A percentile compares a stretch with the other conserved stretches of the same genome.
Evolutionary conservation across 805 yeast species (phyloP).

Genomic region (Debaryomyces tyrocola): DNA sequence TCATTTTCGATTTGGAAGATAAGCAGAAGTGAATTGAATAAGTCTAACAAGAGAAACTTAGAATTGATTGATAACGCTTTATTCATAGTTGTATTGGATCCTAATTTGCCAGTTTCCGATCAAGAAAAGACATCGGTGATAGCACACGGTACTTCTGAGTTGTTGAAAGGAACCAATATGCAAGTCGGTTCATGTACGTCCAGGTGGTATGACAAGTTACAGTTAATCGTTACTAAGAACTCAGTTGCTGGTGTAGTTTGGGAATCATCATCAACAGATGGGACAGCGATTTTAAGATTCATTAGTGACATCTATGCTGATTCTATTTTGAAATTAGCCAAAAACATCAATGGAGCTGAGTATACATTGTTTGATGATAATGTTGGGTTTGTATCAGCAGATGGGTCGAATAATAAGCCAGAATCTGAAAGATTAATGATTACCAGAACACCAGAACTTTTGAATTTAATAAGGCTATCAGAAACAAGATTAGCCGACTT

Average conservation of each 20-base stretch:
- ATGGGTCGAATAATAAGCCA: constrained; percentile 39
- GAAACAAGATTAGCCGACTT: constrained; percentile 60
- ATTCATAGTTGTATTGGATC: constrained; percentile 53
- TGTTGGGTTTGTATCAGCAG: constrained; percentile 36
- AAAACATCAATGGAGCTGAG: constrained; percentile 57
- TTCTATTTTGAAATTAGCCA: constrained; percentile 54
- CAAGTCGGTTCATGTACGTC: constrained; percentile 60
- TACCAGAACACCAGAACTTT: constrained; percentile 45
- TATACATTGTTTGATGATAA: constrained; percentile 51
- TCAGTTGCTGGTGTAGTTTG: constrained; percentile 61
- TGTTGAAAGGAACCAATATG: constrained; percentile 42
- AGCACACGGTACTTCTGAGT: constrained; percentile 51
- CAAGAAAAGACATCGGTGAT: constrained; percentile 50
- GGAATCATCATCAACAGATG: constrained; percentile 59
- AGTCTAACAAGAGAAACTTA: constrained; percentile 36
- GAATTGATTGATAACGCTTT: constrained; percentile 48
- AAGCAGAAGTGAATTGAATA: constrained; percentile 43
- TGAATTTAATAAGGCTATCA: constrained; percentile 50
- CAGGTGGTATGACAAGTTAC: constrained; percentile 60
- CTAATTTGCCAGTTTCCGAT: constrained; percentile 45
- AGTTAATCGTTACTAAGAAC: constrained; percentile 52
- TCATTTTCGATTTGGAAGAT: constrained; percentile 48
- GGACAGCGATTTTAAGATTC: constrained; percentile 56
- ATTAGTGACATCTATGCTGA: constrained; percentile 61
- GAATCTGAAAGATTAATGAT: constrained; percentile 28